Evolutionary conservation across 371 early-diverging fungal genomes (phyloP), one percentile per base, ranked within the genome.

Genomic region (Gilbertella persicaria): DNA sequence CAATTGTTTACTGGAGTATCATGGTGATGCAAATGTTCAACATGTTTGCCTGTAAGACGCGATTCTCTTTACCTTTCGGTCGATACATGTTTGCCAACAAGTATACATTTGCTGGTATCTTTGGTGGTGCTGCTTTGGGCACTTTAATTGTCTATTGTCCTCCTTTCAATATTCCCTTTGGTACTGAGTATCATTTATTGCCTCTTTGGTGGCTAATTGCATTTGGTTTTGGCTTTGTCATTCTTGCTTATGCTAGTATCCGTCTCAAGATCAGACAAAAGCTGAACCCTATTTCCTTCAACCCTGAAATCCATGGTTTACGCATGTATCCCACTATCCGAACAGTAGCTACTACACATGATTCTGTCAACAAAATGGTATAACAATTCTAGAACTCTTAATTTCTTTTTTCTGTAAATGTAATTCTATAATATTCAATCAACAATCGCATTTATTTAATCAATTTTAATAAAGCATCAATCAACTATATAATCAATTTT

Each of bases 1-100:
- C 93, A 1, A 78, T 83, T 25, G 92, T 84, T 71, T 95, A 91
- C 62, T 69, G 93, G 45, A 67, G 78, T 43, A 74, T 98, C 19
- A 80, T 94, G 84, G 79, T 93, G 54, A 73, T 74, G 67, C 98
- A 98, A 67, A 78, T 87, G 62, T 95, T 92, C 82, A 98, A 97
- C 74, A 64, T 94, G 77, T 94, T 96, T 66, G 87, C 91, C 21
- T 92, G 93, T 78, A 97, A 97, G 80, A 82, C 87, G 30, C 74
- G 86, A 10, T 78, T 85, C 55, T 72, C 82, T 3, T 64, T 88
- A 45, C 71, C 71, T 9, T 24, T 67, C 14, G 92, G 94, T 20
- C 61, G 57, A 43, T 88, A 85, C 71, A 89, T 94, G 86, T 85
- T 95, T 69, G 69, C 82, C 33, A 96, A 96, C 83, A 56, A 60